Evolutionary conservation across 2,329 filamentous ascomycete species (phyloP).

Genomic region (Talaromyces sp.): DNA sequence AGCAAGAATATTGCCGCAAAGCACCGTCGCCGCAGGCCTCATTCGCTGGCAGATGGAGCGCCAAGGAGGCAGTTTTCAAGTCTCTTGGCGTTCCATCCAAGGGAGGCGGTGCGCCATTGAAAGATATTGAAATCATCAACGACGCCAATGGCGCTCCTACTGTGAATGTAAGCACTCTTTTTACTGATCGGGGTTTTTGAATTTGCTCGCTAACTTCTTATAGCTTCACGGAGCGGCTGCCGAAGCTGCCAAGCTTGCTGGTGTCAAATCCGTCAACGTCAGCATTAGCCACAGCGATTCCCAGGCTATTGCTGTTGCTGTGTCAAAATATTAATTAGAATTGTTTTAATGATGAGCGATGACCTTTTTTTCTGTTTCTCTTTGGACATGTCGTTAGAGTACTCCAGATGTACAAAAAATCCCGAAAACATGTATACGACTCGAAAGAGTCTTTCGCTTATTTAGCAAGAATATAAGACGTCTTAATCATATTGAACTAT

Average conservation of each 20-base stretch:
- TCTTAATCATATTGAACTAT: neutral
- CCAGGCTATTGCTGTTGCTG: slow-evolving; percentile 91
- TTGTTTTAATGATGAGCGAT: slow-evolving; percentile 11
- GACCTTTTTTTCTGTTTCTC: slow-evolving; percentile 4
- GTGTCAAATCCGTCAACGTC: slow-evolving; percentile 82
- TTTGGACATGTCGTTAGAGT: slow-evolving; percentile 20
- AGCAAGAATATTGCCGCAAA: slow-evolving; percentile 81
- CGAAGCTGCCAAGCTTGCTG: slow-evolving; percentile 74
- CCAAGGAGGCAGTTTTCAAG: slow-evolving; percentile 99
- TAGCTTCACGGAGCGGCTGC: slow-evolving; percentile 85
- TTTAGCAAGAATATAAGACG: neutral
- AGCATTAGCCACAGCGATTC: slow-evolving; percentile 94
- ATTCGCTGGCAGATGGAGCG: slow-evolving; percentile 93
- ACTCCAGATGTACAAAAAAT: slow-evolving; percentile 1
- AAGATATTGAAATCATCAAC: slow-evolving; percentile 87
- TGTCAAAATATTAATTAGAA: slow-evolving; percentile 59
- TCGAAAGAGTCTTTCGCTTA: neutral
- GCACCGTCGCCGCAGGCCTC: slow-evolving; percentile 77
- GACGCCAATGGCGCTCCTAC: slow-evolving; percentile 76
- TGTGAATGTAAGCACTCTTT: slow-evolving; percentile 68
- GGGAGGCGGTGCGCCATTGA: slow-evolving; percentile 83
- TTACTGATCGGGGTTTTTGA: neutral
- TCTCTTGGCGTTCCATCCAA: slow-evolving; percentile 80
- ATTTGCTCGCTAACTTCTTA: slow-evolving; percentile 24
- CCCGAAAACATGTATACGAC: neutral